A percentile compares a stretch with the other conserved stretches of the same genome.
These are phyloP conservation scores for Debaryomyces coudertii DNA, from an alignment of 1,139 yeast species.

Conservation along the genomic window DNA sequence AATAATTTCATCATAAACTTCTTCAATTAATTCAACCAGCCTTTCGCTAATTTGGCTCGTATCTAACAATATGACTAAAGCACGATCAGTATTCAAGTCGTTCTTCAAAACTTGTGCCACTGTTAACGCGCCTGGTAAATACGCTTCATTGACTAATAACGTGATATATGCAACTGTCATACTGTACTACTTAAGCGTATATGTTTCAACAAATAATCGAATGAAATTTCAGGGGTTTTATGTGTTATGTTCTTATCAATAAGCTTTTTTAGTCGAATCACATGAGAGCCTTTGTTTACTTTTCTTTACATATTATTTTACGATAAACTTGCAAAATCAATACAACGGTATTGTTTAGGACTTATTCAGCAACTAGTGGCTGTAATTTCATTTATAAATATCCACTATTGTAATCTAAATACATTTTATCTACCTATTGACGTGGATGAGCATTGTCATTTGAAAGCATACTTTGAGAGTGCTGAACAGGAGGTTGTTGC, in stretches of 20 bases:
- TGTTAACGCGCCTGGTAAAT: slow-evolving; percentile 36
- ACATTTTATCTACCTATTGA: slow-evolving; percentile 6
- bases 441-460: slow-evolving; percentile 11
- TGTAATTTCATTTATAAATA: not conserved
- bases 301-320: not conserved
- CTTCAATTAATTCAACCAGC: slow-evolving; percentile 21
- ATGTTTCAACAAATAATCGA: not conserved
- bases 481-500: slow-evolving; percentile 7
- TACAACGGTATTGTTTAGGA: not conserved
- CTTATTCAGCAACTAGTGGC: not conserved
- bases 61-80: slow-evolving; percentile 28
- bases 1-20: slow-evolving; percentile 30
- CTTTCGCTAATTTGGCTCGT: slow-evolving; percentile 20
- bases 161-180: slow-evolving; percentile 34
- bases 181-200: not conserved
- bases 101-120: slow-evolving; percentile 27
- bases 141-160: slow-evolving; percentile 32
- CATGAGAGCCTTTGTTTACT: slow-evolving; percentile 2
- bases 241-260: not conserved
- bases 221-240: not conserved
- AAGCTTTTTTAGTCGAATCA: not conserved
- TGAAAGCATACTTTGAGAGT: slow-evolving; percentile 7
- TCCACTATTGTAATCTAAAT: slow-evolving; percentile 5
- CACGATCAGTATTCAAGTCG: slow-evolving; percentile 22
- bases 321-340: not conserved